These are phyloP conservation scores for Lachancea fermentati DNA, from an alignment of 805 yeast species.

Conservation along the genomic window DNA sequence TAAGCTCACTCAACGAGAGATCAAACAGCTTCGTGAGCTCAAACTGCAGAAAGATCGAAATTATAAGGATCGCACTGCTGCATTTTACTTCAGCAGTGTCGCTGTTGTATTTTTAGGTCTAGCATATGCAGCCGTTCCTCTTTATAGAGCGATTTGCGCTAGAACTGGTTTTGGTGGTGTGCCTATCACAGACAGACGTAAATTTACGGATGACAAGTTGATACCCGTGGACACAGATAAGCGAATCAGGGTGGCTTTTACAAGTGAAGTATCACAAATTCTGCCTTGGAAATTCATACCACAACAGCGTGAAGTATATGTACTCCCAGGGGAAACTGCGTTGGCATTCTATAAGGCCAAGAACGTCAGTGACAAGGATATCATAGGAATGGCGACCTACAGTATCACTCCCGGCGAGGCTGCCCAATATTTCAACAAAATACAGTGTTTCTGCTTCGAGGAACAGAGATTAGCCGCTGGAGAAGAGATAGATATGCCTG, in stretches of 20 bases:
- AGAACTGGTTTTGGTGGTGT: constrained; percentile 95
- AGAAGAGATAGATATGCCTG: constrained; percentile 98
- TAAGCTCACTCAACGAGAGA: constrained; percentile 25
- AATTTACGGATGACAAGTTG: constrained; percentile 81
- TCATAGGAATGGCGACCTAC: constrained; percentile 98
- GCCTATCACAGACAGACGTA: constrained; percentile 78
- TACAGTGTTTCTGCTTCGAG: constrained; percentile 97
- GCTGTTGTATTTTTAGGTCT: constrained; percentile 67
- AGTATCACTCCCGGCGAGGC: constrained; percentile 95
- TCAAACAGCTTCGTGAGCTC: constrained; percentile 18
- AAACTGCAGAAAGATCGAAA: constrained; percentile 23
- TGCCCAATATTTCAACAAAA: constrained; percentile 93
- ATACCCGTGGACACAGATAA: constrained; percentile 82
- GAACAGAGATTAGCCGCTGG: constrained; percentile 92
- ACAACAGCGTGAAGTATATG: constrained; percentile 86
- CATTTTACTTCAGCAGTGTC: constrained; percentile 63
- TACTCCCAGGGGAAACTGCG: constrained; percentile 97
- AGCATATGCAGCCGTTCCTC: constrained; percentile 86
- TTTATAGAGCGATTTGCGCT: constrained; percentile 86
- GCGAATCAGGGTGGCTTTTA: constrained; percentile 77
- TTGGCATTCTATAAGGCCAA: constrained; percentile 91
- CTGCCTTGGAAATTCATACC: constrained; percentile 95
- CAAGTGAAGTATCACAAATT: constrained; percentile 85
- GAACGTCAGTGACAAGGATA: constrained; percentile 78
- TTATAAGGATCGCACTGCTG: constrained; percentile 46